Evolutionary conservation across 2,329 filamentous ascomycete genomes (phyloP), one percentile per base, ranked within the genome.

Genomic region (Chalaropsis ovoidea): DNA sequence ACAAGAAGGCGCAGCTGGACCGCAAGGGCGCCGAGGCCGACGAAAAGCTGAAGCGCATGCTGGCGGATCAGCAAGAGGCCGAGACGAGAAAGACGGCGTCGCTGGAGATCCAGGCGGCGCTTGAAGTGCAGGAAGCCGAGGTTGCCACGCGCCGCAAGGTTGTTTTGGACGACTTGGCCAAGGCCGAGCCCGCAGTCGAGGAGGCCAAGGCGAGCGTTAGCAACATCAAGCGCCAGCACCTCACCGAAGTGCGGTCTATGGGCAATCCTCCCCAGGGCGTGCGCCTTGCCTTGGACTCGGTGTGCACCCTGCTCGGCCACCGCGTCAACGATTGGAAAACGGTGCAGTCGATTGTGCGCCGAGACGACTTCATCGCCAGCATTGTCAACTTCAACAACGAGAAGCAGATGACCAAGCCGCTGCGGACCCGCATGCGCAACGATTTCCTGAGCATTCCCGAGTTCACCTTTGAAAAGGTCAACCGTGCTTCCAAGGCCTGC

Each of bases 321-420:
- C 94, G 88, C 75, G 87, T 90, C 68, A 84, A 86, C 67, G 90
- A 89, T 73, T 99, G 94, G 94, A 96, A 92, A 78, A 86, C 85
- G 13, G 90, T 97, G 68, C 89, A 95, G 74, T 86, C 83, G 63
- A 88, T 97, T 68, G 86, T 99, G 67, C 89, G 93, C 71, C 85
- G 86, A 66, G 94, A 97, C 72, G 93, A 97, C 73, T 99, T 99
- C 76, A 97, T 99, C 76, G 89, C 91, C 61, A 96, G 90, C 76
- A 99, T 99, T 72, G 89, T 97, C 75, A 91, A 90, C 75, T 99
- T 96, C 73, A 89, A 96, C 79, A 99, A 96, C 72, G 92, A 94
- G 76, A 86, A 81, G 74, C 88, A 94, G 75, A 97, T 99, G 93
- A 99, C 93, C 17, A 87, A 85, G 71, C 77, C 79, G 31, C 81